Evolutionary conservation across 75 land plant genomes (phyloP).

Genomic region (Pseudotsuga menziesii): DNA sequence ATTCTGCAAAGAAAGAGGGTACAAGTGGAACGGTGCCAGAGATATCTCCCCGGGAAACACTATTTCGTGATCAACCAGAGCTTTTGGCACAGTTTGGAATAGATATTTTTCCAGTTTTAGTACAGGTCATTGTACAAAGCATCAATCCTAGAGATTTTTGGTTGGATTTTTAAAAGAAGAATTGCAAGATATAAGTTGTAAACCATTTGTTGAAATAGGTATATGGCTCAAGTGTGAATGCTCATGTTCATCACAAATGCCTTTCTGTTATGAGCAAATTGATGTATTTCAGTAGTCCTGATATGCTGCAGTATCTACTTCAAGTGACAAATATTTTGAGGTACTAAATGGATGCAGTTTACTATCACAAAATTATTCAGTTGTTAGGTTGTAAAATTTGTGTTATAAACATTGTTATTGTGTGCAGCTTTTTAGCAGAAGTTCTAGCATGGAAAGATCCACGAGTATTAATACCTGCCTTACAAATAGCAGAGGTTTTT

Average conservation of each 20-base stretch:
- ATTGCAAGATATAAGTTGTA: neutral
- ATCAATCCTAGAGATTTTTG: neutral
- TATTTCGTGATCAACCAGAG: conserved; percentile 40
- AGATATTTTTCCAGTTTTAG: conserved; percentile 53
- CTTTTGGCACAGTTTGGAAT: conserved; percentile 47
- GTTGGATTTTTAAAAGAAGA: neutral
- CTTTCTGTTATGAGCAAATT: conserved; percentile 10
- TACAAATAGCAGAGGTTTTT: conserved; percentile 49
- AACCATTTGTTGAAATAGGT: neutral
- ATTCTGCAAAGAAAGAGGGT: neutral
- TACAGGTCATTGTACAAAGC: conserved; percentile 31
- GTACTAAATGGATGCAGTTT: neutral
- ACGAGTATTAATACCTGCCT: conserved; percentile 39
- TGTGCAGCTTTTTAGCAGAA: conserved; percentile 57
- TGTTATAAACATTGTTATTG: neutral
- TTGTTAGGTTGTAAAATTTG: neutral
- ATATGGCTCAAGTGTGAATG: conserved; percentile 6
- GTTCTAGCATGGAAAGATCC: conserved; percentile 52
- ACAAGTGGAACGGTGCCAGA: conserved; percentile 2
- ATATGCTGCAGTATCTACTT: neutral
- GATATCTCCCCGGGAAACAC: conserved; percentile 27
- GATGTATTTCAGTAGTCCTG: neutral
- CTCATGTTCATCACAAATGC: conserved; percentile 2
- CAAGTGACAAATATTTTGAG: conserved; percentile 8
- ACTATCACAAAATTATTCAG: neutral